Base-by-base conservation (phyloP, 768 basidiomycete genomes). In the Phanerodontia chrysosporium region DNA sequence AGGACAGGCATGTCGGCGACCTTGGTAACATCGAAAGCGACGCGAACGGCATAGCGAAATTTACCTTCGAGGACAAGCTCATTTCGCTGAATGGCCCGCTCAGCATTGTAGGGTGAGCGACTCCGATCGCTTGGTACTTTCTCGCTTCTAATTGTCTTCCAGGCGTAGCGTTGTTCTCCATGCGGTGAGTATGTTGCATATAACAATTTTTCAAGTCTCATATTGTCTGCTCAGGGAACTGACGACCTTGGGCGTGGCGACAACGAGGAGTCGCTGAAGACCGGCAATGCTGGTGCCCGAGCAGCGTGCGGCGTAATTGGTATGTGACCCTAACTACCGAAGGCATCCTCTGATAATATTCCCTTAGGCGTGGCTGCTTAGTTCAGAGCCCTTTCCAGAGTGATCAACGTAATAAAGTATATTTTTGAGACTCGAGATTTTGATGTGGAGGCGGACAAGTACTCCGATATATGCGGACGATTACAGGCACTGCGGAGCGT, bases 241-340 rank as follows among this genome's bases (percentile, higher is more conserved):
- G 92, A 94, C 67, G 92, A 94, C 66, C 78, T 92, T 51, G 92
- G 90, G n/a, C 76, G 72, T 60, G 89, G 89, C 16, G 76, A 74
- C 44, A 78, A 87, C 65, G 75, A 81, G 28, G 89, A 90, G 62
- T 88, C 87, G 22, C 74, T 85, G 57, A 89, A 82, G 69, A 92
- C 89, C 2, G 91, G 91, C 9, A 89, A 92, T 67, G 86, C 91
- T 16, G 87, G 87, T 12, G 83, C 77, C 29, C 78, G 90, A 58
- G 80, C 83, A n/a, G 90, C 92, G 13, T 93, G 92, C 67, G 91
- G 90, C 64, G 83, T 92, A 52, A 89, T 92, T 64, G 89, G 88
- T 83, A 69, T 57, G 70, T 5, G 10, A 48, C 3, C 46, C 12
- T 24, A 7, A 6, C 10, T 48, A 8, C 10, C 39, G 18, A 42